Evolutionary conservation across 306 rosid species (phyloP).

Genomic region (Dalbergia cochinchinensis): DNA sequence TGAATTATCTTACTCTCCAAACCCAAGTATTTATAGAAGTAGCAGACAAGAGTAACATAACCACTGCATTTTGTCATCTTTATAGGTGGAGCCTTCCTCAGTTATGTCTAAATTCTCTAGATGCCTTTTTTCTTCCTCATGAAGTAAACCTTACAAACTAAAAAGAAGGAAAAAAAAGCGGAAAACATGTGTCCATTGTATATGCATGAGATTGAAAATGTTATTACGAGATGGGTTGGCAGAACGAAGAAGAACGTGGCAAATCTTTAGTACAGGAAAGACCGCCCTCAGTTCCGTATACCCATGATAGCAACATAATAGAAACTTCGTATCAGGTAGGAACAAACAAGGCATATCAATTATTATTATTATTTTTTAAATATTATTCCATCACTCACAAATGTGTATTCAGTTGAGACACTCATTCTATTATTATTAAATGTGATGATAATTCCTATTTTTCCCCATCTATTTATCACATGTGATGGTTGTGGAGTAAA

Average conservation of each 20-base stretch:
- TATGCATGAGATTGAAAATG: not conserved
- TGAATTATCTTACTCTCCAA: no score
- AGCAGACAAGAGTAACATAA: constrained; percentile 4
- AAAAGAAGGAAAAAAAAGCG: not conserved
- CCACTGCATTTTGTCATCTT: not conserved
- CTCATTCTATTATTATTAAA: no score
- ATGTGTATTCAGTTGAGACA: no score
- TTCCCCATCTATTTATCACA: no score
- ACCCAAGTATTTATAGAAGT: not conserved
- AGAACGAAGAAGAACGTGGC: constrained; percentile 18
- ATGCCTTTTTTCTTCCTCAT: not conserved
- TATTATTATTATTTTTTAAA: not conserved
- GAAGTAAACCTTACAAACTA: not conserved
- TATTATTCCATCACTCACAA: no score
- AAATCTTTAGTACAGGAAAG: not conserved
- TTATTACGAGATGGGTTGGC: not conserved
- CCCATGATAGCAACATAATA: constrained; percentile 18
- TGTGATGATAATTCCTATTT: no score
- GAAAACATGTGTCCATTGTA: no score
- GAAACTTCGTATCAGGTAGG: not conserved
- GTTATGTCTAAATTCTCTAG: not conserved
- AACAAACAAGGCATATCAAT: not conserved
- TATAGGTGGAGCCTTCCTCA: constrained; percentile 42
- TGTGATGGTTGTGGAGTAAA: no score
- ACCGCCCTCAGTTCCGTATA: constrained; percentile 32